phyloP scores from a whole-genome alignment of 2,329 filamentous ascomycete species.

The Clonostachys solani region DNA sequence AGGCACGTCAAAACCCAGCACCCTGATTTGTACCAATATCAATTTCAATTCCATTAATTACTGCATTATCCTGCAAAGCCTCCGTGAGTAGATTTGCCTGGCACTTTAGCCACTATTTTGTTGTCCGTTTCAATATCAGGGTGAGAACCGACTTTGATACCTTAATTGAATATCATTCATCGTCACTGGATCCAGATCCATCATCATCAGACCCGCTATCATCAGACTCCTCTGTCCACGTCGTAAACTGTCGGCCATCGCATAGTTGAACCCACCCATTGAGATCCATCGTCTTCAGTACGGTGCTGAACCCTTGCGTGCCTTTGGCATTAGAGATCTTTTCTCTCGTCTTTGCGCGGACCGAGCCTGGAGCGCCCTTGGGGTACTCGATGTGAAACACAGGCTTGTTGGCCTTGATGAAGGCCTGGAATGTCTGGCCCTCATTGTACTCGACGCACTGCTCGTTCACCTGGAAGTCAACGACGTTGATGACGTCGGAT shows the following conservation, averaged over 20 bases:
- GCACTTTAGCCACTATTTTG: too few relatives aligned
- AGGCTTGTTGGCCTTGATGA: conserved; percentile 57
- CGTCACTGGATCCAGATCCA: too few relatives aligned
- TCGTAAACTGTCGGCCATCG: conserved; percentile 20
- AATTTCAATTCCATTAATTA: too few relatives aligned
- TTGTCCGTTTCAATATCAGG: too few relatives aligned
- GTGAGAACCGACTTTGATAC: too few relatives aligned
- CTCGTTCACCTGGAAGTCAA: conserved; percentile 67
- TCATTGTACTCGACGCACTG: conserved; percentile 59
- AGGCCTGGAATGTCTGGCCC: conserved; percentile 51
- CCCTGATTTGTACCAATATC: too few relatives aligned
- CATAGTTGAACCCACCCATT: conserved; percentile 61
- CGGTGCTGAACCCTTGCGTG: conserved; percentile 51
- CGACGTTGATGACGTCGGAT: conserved; percentile 31
- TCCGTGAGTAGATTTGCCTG: too few relatives aligned
- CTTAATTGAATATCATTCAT: too few relatives aligned
- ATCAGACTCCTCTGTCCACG: conserved; percentile 2
- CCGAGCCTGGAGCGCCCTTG: conserved; percentile 37
- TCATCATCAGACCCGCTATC: too few relatives aligned
- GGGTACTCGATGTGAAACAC: conserved; percentile 74
- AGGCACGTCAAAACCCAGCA: too few relatives aligned
- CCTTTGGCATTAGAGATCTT: conserved; percentile 36
- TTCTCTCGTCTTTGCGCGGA: conserved; percentile 28
- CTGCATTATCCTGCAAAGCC: too few relatives aligned
- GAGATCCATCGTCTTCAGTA: conserved; percentile 61